phyloP scores from a whole-genome alignment of 495 filamentous ascomycete genomes.

The Penicillium riverlandense region DNA sequence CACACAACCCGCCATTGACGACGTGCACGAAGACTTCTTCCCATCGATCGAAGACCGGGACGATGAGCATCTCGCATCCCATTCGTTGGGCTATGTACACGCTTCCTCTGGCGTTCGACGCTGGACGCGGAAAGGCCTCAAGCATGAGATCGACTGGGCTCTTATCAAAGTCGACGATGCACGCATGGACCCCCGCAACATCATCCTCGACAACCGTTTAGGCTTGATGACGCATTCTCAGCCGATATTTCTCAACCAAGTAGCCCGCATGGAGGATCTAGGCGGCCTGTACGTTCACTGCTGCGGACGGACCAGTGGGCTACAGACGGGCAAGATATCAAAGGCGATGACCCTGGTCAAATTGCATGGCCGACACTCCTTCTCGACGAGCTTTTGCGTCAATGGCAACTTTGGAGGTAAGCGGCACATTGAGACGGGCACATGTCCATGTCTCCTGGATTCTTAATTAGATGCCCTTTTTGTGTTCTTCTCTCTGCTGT shows the following conservation, averaged over 20 bases:
- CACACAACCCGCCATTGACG: conserved; percentile 83
- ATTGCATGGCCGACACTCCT: conserved; percentile 71
- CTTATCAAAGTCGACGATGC: conserved; percentile 72
- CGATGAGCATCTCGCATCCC: conserved; percentile 69
- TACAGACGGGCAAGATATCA: conserved; percentile 69
- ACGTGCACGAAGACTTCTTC: conserved; percentile 76
- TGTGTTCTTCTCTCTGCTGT: conserved; percentile 1
- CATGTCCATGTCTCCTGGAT: conserved; percentile 21
- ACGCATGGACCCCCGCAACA: conserved; percentile 64
- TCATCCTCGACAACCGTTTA: conserved; percentile 40
- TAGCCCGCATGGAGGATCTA: conserved; percentile 47
- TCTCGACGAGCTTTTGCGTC: conserved; percentile 75
- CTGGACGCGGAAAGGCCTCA: conserved; percentile 52
- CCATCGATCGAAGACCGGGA: conserved; percentile 52
- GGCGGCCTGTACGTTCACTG: conserved; percentile 75
- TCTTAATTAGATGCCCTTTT: conserved; percentile 27
- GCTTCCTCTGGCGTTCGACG: conserved; percentile 84
- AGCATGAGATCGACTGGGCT: conserved; percentile 96
- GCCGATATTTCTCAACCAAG: conserved; percentile 33
- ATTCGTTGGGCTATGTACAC: conserved; percentile 73
- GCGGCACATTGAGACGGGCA: conserved; percentile 19
- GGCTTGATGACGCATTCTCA: conserved; percentile 15
- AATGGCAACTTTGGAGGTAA: conserved; percentile 61
- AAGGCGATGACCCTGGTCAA: conserved; percentile 72
- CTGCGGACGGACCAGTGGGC: conserved; percentile 82